A percentile compares a stretch with the other conserved stretches of the same genome.
Conservation (phyloP, 176 grass and related monocot species). For the Puccinellia tenuiflora region DNA sequence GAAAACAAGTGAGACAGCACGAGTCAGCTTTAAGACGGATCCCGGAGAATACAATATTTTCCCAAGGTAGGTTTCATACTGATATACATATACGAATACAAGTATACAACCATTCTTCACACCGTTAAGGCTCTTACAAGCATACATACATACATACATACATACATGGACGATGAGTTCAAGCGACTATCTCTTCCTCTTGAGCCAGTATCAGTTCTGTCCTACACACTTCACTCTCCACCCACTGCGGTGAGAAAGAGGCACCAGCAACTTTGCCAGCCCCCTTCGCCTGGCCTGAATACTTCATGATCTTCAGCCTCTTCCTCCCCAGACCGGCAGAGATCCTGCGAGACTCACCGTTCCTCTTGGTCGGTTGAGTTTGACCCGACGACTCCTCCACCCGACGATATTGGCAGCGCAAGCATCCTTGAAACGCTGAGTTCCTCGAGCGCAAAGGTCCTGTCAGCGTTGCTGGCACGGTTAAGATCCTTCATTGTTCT, state of each 20-base stretch:
- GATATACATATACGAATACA: too few relatives aligned
- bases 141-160: too few relatives aligned
- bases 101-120: too few relatives aligned
- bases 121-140: too few relatives aligned
- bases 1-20: too few relatives aligned
- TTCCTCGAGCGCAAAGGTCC: background rate
- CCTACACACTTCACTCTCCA: conserved; percentile 6
- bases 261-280: background rate
- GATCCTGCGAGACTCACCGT: conserved; percentile 23
- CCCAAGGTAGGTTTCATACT: too few relatives aligned
- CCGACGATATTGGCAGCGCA: background rate
- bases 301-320: conserved; percentile 42
- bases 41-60: too few relatives aligned
- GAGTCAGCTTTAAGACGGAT: too few relatives aligned
- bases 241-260: background rate
- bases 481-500: background rate
- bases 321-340: conserved; percentile 33
- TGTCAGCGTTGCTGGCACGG: background rate
- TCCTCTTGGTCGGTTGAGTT: background rate
- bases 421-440: background rate
- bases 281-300: conserved; percentile 25
- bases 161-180: too few relatives aligned
- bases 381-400: background rate
- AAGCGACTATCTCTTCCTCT: conserved; percentile 47
- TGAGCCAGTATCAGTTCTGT: conserved; percentile 56